Conservation (phyloP, 2,329 filamentous ascomycete species). For the Alternaria atra region DNA sequence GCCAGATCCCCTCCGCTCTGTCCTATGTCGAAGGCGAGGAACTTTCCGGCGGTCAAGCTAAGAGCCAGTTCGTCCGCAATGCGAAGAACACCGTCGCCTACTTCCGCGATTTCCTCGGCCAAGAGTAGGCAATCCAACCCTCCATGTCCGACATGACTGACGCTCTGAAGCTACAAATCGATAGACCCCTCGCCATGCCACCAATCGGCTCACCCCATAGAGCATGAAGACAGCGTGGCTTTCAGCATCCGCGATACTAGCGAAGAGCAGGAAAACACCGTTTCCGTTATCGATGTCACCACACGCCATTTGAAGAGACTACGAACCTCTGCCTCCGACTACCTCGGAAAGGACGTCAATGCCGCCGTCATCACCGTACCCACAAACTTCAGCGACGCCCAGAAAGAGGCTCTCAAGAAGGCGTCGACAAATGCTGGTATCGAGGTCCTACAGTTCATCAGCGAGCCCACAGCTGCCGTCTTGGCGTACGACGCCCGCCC, state of each 20-base stretch:
- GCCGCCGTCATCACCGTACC: constrained; percentile 95
- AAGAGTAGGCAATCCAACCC: constrained; percentile 71
- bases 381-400: constrained; percentile 89
- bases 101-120: constrained; percentile 94
- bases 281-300: constrained; percentile 82
- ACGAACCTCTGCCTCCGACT: constrained; percentile 85
- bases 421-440: constrained; percentile 82
- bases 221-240: constrained; percentile 74
- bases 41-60: constrained; percentile 95
- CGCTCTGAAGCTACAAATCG: constrained; percentile 75
- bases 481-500: constrained; percentile 90
- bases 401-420: constrained; percentile 80
- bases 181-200: constrained; percentile 97
- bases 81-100: constrained; percentile 91
- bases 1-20: constrained; percentile 92
- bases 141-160: constrained; percentile 26
- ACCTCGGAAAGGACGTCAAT: constrained; percentile 89
- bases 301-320: constrained; percentile 86
- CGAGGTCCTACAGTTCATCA: constrained; percentile 91
- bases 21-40: constrained; percentile 97
- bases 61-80: constrained; percentile 91
- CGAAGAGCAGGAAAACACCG: constrained; percentile 64
- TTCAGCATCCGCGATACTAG: constrained; percentile 84
- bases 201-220: constrained; percentile 87
- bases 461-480: constrained; percentile 87